These are phyloP conservation scores for Bacidia gigantensis DNA, from an alignment of 495 filamentous ascomycete species.

Conservation along the genomic window DNA sequence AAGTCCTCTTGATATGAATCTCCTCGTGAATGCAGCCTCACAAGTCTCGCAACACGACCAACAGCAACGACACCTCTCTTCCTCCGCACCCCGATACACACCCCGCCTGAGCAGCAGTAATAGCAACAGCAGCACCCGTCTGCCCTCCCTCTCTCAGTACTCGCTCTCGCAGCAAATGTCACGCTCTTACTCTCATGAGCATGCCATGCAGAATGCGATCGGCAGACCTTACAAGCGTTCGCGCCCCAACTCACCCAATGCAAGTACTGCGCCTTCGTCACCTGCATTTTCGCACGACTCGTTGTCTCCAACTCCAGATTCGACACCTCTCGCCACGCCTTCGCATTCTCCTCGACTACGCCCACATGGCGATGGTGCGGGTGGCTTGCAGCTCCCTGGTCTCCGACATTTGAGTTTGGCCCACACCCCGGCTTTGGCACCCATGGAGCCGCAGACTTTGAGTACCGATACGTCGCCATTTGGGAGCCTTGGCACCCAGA, in stretches of 20 bases:
- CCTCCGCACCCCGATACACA: constrained; percentile 23
- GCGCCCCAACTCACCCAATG: constrained; percentile 82
- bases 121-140: constrained; percentile 41
- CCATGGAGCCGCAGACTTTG: constrained; percentile 64
- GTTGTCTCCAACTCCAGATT: constrained; percentile 87
- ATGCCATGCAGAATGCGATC: constrained; percentile 45
- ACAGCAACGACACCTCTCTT: constrained; percentile 3
- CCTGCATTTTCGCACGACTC: constrained; percentile 98
- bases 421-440: constrained; percentile 78
- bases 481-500: constrained; percentile 38
- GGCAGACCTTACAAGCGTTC: constrained; percentile 75
- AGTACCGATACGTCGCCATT: constrained; percentile 41
- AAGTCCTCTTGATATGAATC: constrained; percentile 59
- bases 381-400: constrained; percentile 67
- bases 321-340: constrained; percentile 89
- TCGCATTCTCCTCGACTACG: constrained; percentile 88
- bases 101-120: constrained; percentile 20
- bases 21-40: constrained; percentile 83
- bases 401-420: constrained; percentile 78
- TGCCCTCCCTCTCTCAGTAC: constrained; percentile 72
- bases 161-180: constrained; percentile 70
- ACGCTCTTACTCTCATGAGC: constrained; percentile 74
- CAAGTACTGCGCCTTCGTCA: constrained; percentile 77
- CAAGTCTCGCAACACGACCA: constrained; percentile 68
- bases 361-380: constrained; percentile 43